These are phyloP conservation scores for Paragyromitra xinjiangensis DNA, from an alignment of 495 filamentous ascomycete species.

Conservation along the genomic window DNA sequence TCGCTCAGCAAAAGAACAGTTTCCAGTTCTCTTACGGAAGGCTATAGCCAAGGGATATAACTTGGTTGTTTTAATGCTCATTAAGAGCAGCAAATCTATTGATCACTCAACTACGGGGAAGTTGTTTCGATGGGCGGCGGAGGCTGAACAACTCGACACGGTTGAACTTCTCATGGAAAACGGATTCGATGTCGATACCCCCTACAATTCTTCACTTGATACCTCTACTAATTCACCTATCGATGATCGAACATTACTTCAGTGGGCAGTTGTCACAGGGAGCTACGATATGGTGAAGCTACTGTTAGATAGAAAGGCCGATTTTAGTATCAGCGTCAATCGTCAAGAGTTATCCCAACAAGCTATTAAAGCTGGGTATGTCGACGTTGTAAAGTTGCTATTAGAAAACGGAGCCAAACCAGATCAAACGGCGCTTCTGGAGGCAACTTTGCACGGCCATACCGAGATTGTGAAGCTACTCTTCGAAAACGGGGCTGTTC, in stretches of 20 bases:
- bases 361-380: background rate
- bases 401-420: background rate
- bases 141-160: background rate
- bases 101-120: background rate
- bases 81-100: background rate
- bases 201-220: too few relatives aligned
- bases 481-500: background rate
- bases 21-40: background rate
- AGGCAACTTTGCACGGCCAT: background rate
- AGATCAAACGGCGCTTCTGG: background rate
- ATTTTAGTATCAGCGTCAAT: too few relatives aligned
- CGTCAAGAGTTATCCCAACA: too few relatives aligned
- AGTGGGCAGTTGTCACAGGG: too few relatives aligned
- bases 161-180: background rate
- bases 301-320: too few relatives aligned
- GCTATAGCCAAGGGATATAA: background rate
- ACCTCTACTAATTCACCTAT: too few relatives aligned
- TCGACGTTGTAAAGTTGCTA: background rate
- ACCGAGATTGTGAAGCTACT: background rate
- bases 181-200: too few relatives aligned
- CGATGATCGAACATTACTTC: too few relatives aligned
- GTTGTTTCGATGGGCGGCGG: background rate
- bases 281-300: too few relatives aligned
- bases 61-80: background rate
- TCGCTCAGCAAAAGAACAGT: background rate